These are phyloP conservation scores for Tuctoria greenei DNA, from an alignment of 176 grass and related monocot genomes.

Conservation along the genomic window DNA sequence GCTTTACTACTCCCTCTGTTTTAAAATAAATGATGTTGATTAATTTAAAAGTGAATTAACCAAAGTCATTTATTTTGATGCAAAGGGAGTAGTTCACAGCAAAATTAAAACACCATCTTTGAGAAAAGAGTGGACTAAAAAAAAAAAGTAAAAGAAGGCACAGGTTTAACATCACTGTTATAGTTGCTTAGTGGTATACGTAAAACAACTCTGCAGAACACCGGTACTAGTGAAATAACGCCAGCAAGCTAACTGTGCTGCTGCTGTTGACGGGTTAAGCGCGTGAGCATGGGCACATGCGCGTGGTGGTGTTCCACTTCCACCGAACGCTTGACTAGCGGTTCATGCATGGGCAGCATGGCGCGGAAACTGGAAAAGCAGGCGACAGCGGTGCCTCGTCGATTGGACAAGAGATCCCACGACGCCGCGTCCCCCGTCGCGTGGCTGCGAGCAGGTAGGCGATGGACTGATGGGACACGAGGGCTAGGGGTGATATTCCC, in stretches of 20 bases:
- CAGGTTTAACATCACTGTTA: background rate
- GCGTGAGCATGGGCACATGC: background rate
- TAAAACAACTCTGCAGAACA: too few species aligned
- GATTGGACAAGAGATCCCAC: background rate
- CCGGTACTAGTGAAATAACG: too few species aligned
- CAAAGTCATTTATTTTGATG: too few species aligned
- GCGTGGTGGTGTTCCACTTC: constrained; percentile 1
- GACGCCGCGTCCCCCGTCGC: background rate
- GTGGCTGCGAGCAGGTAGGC: background rate
- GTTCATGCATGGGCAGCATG: constrained; percentile 13
- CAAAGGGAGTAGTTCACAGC: too few species aligned
- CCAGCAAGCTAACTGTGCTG: too few species aligned
- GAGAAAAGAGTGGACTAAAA: background rate
- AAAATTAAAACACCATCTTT: background rate
- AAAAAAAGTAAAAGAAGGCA: background rate
- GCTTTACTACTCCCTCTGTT: too few species aligned
- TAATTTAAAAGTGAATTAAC: too few species aligned
- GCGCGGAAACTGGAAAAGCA: background rate
- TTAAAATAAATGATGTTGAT: too few species aligned
- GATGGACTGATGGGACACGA: constrained; percentile 25
- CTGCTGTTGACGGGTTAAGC: too few species aligned
- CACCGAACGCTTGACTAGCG: constrained; percentile 14
- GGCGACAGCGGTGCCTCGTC: too few species aligned
- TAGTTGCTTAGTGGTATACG: background rate
- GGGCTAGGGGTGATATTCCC: constrained; percentile 26